Percentiles rank a stretch among this genome's conserved stretches.
phyloP scores from a whole-genome alignment of 495 filamentous ascomycete genomes.

The Talaromyces wortmannii region DNA sequence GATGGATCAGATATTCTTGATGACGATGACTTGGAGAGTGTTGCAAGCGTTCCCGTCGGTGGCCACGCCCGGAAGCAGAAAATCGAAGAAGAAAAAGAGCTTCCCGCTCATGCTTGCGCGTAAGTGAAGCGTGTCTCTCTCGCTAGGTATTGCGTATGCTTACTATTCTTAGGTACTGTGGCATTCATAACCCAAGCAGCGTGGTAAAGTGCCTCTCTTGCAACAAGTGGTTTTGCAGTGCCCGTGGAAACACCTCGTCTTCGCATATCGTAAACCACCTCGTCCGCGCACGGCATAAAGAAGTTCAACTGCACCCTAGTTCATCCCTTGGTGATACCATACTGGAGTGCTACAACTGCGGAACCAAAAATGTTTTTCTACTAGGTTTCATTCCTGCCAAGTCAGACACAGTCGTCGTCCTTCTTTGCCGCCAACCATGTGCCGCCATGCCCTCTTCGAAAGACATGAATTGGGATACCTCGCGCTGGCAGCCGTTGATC shows the following conservation, averaged over 20 bases:
- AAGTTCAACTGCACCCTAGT: constrained; percentile 91
- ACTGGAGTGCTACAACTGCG: constrained; percentile 98
- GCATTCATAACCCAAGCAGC: constrained; percentile 90
- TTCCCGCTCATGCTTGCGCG: constrained; percentile 95
- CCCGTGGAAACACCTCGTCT: constrained; percentile 90
- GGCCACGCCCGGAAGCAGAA: constrained; percentile 59
- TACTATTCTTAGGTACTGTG: constrained; percentile 68
- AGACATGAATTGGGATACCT: constrained; percentile 99
- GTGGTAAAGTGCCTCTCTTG: constrained; percentile 95
- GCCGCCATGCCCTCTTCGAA: constrained; percentile 93
- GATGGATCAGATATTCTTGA: constrained; percentile 77
- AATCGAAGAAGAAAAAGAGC: constrained; percentile 80
- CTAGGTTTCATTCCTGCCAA: constrained; percentile 99
- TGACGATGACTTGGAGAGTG: constrained; percentile 87
- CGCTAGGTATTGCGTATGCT: constrained; percentile 1
- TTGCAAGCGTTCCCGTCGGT: constrained; percentile 77
- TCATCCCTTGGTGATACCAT: constrained; percentile 97
- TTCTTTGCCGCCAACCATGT: constrained; percentile 94
- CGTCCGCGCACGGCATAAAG: constrained; percentile 94
- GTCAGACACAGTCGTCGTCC: constrained; percentile 94
- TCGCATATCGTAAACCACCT: constrained; percentile 99
- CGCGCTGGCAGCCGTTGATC: constrained; percentile 95
- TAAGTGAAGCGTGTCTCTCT: constrained; percentile 40
- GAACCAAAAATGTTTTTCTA: constrained; percentile 98
- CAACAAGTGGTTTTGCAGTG: constrained; percentile 99